Percentiles rank a stretch among this genome's conserved stretches.
These are phyloP conservation scores for Penicillium bialowiezense DNA, from an alignment of 495 filamentous ascomycete genomes.

Conservation along the genomic window DNA sequence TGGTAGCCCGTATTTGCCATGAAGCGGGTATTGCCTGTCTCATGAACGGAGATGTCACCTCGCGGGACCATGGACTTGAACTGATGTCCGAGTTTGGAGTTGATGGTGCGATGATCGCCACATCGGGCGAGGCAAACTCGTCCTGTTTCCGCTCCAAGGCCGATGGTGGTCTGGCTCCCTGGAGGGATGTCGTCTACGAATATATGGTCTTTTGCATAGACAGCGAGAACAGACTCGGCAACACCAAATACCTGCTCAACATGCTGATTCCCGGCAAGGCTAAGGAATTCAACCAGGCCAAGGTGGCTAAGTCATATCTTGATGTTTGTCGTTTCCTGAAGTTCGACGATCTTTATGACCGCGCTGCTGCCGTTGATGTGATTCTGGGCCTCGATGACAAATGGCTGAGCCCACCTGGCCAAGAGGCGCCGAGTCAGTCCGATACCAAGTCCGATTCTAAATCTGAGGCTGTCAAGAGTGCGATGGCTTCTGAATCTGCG, in stretches of 20 bases:
- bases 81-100: constrained; percentile 73
- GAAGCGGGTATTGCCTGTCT: constrained; percentile 83
- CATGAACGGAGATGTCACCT: constrained; percentile 90
- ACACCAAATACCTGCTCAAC: constrained; percentile 86
- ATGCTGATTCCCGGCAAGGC: constrained; percentile 83
- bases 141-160: constrained; percentile 70
- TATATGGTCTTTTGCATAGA: constrained; percentile 71
- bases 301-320: constrained; percentile 58
- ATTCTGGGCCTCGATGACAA: constrained; percentile 57
- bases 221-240: constrained; percentile 79
- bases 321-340: constrained; percentile 61
- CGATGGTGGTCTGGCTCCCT: constrained; percentile 63
- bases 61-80: constrained; percentile 60
- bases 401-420: constrained; percentile 22
- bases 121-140: constrained; percentile 81
- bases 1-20: constrained; percentile 73
- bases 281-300: constrained; percentile 52
- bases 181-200: constrained; percentile 69
- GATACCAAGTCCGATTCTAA: constrained; percentile 16
- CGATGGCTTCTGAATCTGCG: constrained; percentile 47
- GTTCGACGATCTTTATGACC: constrained; percentile 55
- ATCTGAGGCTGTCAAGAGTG: constrained; percentile 50
- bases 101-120: constrained; percentile 97
- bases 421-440: constrained; percentile 10
- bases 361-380: constrained; percentile 61